Percentiles rank a stretch among this genome's conserved stretches.
phyloP scores from a whole-genome alignment of 2,329 filamentous ascomycete genomes.

The Apiospora hydei region DNA sequence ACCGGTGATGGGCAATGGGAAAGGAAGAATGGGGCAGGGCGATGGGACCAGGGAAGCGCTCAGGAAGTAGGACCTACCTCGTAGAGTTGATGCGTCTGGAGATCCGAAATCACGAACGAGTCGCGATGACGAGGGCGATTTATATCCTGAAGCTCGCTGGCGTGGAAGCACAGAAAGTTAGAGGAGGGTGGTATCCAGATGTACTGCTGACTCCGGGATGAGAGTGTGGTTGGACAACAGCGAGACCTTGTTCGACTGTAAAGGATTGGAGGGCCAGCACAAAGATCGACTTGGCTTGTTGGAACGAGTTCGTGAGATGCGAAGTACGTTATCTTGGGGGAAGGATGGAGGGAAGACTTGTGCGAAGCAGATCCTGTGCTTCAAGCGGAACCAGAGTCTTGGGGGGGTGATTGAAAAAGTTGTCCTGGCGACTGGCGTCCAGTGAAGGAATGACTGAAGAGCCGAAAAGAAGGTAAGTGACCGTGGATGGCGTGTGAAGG shows the following conservation, averaged over 20 bases:
- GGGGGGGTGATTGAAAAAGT: neutral
- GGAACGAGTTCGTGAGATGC: conserved; percentile 10
- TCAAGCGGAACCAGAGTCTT: conserved; percentile 21
- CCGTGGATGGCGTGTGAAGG: conserved; percentile 2
- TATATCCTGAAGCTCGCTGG: conserved; percentile 16
- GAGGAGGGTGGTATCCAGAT: conserved; percentile 14
- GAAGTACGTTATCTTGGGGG: conserved; percentile 1
- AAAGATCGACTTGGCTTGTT: neutral
- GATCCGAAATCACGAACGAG: conserved; percentile 3
- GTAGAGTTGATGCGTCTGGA: neutral
- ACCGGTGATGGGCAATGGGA: neutral
- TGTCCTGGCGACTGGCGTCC: conserved; percentile 24
- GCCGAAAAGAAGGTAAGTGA: conserved; percentile 21
- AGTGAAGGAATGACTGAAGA: conserved; percentile 22
- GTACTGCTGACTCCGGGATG: neutral
- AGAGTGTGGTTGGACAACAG: conserved; percentile 30
- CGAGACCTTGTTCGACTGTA: conserved; percentile 26
- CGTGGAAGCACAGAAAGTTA: conserved; percentile 11
- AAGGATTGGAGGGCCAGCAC: conserved; percentile 2
- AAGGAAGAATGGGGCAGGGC: neutral
- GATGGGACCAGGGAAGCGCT: neutral
- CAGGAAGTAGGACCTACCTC: neutral
- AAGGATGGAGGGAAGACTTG: conserved; percentile 21
- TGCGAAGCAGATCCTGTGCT: conserved; percentile 25
- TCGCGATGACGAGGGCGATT: conserved; percentile 9